Base-by-base conservation (phyloP, 2,329 filamentous ascomycete genomes). In the Penicillium sp. region DNA sequence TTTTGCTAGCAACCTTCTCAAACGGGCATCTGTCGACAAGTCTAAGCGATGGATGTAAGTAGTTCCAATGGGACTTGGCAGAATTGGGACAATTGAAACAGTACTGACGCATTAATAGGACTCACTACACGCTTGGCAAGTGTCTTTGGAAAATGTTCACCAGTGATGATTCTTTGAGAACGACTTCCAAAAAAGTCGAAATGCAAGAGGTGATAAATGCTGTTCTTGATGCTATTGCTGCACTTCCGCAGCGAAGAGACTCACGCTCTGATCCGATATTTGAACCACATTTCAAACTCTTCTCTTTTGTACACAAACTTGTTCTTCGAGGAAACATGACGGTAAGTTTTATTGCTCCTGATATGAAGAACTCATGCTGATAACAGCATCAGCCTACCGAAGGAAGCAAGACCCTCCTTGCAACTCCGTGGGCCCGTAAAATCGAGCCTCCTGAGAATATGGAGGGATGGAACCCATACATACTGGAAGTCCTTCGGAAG, bases 231-330 rank as follows among this genome's bases (percentile, higher is more conserved):
- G 82, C 87, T 2, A 84, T 90, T 55, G 80, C 86, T 53, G 79
- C 79, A 9, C 73, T 88, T 25, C 87, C 87, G 2, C 80, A 83
- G 59, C 83, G 83, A 58, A 81, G 80, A 64, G 83, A 88, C 65
- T 81, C 78, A 16, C 80, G 83, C 21, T 73, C 76, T 38, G 91
- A 96, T 59, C 91, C 90, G 0, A 87, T 95, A 25, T 82, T 97
- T 16, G 92, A 96, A 71, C 92, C 92, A 4, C 92, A 96, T 70
- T 96, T 95, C 79, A 96, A 96, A 76, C 87, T 96, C 21, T 83
- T 94, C 36, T 89, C 90, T 2, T 79, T 94, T 23, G 77, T 92
- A 7, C 87, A 95, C 76, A 96, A 97, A 72, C 81, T 96, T 25
- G 89, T 95, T 16, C 79, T 79, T 31, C 70, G 73, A 27, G 74